A percentile compares a stretch with the other conserved stretches of the same genome.
These are phyloP conservation scores for Akanthomyces muscarius DNA, from an alignment of 2,329 filamentous ascomycete genomes.

Conservation along the genomic window DNA sequence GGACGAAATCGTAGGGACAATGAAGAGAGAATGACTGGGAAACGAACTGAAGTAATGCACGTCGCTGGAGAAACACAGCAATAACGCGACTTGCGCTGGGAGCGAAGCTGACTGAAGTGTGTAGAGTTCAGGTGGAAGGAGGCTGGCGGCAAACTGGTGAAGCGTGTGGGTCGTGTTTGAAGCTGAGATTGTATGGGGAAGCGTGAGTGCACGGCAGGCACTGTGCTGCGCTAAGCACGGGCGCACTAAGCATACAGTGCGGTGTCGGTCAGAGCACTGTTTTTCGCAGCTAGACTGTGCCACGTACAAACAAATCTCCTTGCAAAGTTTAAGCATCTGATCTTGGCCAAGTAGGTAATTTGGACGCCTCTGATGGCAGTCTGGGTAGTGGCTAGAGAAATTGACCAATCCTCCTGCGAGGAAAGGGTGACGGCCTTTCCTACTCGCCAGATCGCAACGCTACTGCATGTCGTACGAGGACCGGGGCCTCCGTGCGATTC, in stretches of 20 bases:
- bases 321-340: background rate
- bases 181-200: constrained; percentile 5
- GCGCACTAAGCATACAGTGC: background rate
- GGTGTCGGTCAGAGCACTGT: background rate
- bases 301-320: background rate
- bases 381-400: background rate
- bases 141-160: constrained; percentile 13
- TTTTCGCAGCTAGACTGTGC: background rate
- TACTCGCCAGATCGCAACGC: background rate
- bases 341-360: background rate
- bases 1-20: background rate
- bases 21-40: constrained; percentile 2
- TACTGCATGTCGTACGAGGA: background rate
- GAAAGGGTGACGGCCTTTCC: background rate
- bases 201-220: background rate
- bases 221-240: background rate
- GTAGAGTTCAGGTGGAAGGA: constrained; percentile 8
- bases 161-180: constrained; percentile 11
- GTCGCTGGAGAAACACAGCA: constrained; percentile 8
- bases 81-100: constrained; percentile 14
- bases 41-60: constrained; percentile 17
- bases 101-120: constrained; percentile 10
- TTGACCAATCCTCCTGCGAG: background rate
- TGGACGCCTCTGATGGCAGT: too few relatives aligned
- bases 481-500: background rate